A percentile compares a stretch with the other conserved stretches of the same genome.
Conservation (phyloP, 176 grass and related monocot genomes). For the Aegilops bicornis region DNA sequence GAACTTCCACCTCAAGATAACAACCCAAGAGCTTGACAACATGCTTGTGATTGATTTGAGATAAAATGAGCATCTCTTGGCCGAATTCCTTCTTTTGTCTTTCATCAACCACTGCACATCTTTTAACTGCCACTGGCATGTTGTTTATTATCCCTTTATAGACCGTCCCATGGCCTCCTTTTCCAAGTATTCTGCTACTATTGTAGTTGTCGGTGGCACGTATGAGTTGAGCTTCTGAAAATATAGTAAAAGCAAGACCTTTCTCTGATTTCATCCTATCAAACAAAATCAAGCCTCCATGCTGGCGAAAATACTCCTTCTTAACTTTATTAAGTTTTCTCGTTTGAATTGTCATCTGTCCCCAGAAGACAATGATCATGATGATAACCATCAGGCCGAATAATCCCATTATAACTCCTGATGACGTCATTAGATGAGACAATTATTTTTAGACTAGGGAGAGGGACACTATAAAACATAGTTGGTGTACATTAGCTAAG, state of each 20-base stretch:
- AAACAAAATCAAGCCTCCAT: slow-evolving; percentile 26
- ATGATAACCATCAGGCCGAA: neutral
- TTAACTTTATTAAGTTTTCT: slow-evolving; percentile 15
- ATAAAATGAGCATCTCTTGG: slow-evolving; percentile 38
- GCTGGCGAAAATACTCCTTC: slow-evolving; percentile 31
- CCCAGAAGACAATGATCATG: neutral
- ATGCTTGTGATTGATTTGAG: slow-evolving; percentile 38
- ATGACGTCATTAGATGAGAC: neutral
- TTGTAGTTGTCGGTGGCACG: slow-evolving; percentile 44
- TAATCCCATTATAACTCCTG: neutral
- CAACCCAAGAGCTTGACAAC: slow-evolving; percentile 31
- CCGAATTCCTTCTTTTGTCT: slow-evolving; percentile 40
- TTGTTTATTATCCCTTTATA: slow-evolving; percentile 36
- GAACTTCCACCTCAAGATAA: slow-evolving; percentile 39
- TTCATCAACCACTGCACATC: slow-evolving; percentile 1
- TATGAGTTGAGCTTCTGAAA: slow-evolving; percentile 25
- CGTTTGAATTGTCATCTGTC: neutral
- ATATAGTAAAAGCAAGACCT: slow-evolving; percentile 35
- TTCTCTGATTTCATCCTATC: slow-evolving; percentile 33
- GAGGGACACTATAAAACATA: neutral
- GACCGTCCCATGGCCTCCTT: slow-evolving; percentile 40
- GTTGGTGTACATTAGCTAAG: neutral
- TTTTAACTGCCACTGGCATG: neutral
- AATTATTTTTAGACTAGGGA: neutral
- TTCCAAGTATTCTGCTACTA: slow-evolving; percentile 29